Evolutionary conservation across 139 green algal species (phyloP).

Genomic region (Pseudopediastrum boryanum): DNA sequence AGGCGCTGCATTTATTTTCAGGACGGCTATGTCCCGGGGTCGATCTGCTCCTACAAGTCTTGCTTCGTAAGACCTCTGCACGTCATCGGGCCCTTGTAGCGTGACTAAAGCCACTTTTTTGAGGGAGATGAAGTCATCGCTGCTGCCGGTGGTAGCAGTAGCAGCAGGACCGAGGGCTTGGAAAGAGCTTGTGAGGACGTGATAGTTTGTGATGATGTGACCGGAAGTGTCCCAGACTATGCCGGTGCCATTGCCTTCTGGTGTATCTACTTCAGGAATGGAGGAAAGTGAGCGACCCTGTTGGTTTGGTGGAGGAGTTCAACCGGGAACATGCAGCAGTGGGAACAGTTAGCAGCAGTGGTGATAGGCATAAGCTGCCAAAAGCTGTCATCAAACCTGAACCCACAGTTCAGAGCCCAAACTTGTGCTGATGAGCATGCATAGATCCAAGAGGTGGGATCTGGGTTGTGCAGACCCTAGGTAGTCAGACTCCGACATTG

Average conservation of each 20-base stretch:
- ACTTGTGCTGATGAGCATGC: too few relatives aligned
- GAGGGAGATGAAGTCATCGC: not conserved
- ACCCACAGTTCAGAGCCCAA: too few relatives aligned
- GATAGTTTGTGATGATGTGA: slow-evolving; percentile 56
- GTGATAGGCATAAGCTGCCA: too few relatives aligned
- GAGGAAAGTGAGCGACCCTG: slow-evolving; percentile 26
- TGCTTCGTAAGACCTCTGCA: slow-evolving; percentile 67
- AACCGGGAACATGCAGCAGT: too few relatives aligned
- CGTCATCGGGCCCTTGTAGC: slow-evolving; percentile 64
- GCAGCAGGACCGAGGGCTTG: slow-evolving; percentile 57
- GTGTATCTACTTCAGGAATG: slow-evolving; percentile 52
- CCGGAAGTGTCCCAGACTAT: slow-evolving; percentile 81
- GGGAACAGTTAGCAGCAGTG: too few relatives aligned
- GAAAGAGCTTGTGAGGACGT: slow-evolving; percentile 40
- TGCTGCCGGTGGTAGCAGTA: slow-evolving; percentile 36
- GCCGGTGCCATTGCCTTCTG: slow-evolving; percentile 81
- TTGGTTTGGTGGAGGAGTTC: too few relatives aligned
- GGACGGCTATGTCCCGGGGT: slow-evolving; percentile 69
- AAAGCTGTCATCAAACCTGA: too few relatives aligned
- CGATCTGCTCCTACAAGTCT: slow-evolving; percentile 69
- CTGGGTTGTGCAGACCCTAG: too few relatives aligned
- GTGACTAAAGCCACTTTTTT: not conserved
- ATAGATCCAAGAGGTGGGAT: too few relatives aligned
- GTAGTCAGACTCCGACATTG: too few relatives aligned
- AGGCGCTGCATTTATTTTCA: slow-evolving; percentile 53